phyloP scores from a whole-genome alignment of 2,329 filamentous ascomycete genomes.

The Trichophyton equinum region DNA sequence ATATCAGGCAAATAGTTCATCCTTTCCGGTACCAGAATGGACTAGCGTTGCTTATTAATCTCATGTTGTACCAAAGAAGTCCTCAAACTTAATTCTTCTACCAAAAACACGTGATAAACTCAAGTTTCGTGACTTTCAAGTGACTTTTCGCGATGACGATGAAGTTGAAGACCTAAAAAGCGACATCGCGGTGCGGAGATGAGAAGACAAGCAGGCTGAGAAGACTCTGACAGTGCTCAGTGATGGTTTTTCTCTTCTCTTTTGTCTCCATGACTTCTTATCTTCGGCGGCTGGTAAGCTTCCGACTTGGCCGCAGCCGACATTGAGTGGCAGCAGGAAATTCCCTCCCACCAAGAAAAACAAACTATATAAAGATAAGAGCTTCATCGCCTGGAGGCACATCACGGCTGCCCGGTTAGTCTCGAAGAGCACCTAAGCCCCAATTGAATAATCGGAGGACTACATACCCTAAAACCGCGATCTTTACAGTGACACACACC shows the following conservation, averaged over 20 bases:
- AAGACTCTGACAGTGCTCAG: background rate
- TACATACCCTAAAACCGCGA: too few species aligned
- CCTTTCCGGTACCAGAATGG: background rate
- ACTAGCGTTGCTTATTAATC: background rate
- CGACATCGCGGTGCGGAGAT: too few species aligned
- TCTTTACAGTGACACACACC: too few species aligned
- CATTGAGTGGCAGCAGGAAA: background rate
- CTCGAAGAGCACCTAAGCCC: background rate
- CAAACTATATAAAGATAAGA: background rate
- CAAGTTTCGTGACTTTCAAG: too few species aligned
- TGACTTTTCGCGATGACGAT: too few species aligned
- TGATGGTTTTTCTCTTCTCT: background rate
- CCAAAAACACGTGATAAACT: too few species aligned
- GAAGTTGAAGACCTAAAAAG: too few species aligned
- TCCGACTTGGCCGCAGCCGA: background rate
- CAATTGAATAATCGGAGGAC: too few species aligned
- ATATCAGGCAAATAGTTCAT: background rate
- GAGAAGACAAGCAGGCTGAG: background rate
- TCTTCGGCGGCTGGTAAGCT: background rate
- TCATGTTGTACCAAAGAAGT: too few species aligned
- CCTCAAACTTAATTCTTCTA: background rate
- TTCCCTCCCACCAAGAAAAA: background rate
- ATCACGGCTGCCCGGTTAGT: background rate
- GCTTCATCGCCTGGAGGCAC: background rate
- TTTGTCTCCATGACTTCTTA: background rate